A percentile compares a stretch with the other conserved stretches of the same genome.
Conservation (phyloP, 306 rosid genomes). For the Cotoneaster glaucophyllus region DNA sequence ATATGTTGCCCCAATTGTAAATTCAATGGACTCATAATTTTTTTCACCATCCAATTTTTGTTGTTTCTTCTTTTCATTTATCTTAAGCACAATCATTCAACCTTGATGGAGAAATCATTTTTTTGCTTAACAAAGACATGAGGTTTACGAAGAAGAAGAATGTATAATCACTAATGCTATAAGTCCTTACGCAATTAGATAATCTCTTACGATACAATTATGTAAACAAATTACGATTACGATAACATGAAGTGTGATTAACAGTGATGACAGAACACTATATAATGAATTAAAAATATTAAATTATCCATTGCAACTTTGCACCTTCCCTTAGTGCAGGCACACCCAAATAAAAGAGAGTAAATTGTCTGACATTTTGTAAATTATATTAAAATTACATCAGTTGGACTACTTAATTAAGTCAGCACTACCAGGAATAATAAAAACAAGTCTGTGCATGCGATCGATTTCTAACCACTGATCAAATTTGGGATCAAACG, state of each 20-base stretch:
- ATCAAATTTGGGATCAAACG: no score
- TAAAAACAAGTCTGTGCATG: neutral
- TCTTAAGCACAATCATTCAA: neutral
- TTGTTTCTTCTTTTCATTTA: neutral
- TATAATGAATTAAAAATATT: neutral
- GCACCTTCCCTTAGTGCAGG: neutral
- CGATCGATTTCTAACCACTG: no score
- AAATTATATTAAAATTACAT: neutral
- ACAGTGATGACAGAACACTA: neutral
- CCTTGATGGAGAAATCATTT: no score
- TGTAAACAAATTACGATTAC: no score
- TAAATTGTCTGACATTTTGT: neutral
- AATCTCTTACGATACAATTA: neutral
- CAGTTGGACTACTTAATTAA: neutral
- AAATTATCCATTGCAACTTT: neutral
- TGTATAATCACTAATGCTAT: neutral
- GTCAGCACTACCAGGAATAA: neutral
- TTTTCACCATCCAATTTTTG: neutral
- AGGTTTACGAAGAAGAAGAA: no score
- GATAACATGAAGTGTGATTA: neutral
- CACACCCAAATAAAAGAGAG: neutral
- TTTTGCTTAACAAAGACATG: neutral
- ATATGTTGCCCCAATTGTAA: neutral
- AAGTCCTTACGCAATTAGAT: neutral
- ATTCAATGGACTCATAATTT: neutral